A percentile compares a stretch with the other conserved stretches of the same genome.
phyloP scores from a whole-genome alignment of 495 filamentous ascomycete genomes.

The Neurospora sp. region DNA sequence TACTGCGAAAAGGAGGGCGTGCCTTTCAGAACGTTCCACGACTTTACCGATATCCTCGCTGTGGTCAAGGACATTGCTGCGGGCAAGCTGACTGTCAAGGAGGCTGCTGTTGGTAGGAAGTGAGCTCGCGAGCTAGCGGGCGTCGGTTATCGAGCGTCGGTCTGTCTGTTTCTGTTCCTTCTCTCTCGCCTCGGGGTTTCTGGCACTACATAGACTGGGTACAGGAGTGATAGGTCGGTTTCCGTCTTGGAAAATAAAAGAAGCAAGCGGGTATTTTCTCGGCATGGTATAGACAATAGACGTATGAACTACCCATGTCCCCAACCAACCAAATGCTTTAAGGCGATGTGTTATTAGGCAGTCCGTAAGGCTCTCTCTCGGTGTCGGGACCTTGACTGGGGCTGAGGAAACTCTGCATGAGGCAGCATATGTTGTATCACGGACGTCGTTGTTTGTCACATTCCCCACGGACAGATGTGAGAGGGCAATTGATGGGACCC shows the following conservation, averaged over 20 bases:
- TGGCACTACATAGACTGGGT: neutral
- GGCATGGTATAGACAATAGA: neutral
- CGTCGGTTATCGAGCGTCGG: neutral
- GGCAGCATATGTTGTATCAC: neutral
- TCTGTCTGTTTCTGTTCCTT: neutral
- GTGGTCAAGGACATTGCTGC: slow-evolving; percentile 63
- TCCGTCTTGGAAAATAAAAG: neutral
- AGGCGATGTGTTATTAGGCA: neutral
- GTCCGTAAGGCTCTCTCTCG: neutral
- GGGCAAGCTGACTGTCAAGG: slow-evolving; percentile 42
- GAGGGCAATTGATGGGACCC: neutral
- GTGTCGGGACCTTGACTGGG: neutral
- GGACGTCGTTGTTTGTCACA: neutral
- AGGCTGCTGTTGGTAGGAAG: slow-evolving; percentile 28
- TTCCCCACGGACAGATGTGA: neutral
- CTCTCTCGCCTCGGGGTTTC: neutral
- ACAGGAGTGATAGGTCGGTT: neutral
- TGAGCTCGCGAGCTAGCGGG: neutral
- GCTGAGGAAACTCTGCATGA: neutral
- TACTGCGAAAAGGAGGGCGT: slow-evolving; percentile 70
- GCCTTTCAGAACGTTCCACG: slow-evolving; percentile 71
- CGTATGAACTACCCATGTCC: too few species aligned
- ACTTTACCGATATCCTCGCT: slow-evolving; percentile 64
- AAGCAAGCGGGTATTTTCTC: neutral
- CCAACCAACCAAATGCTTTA: too few species aligned